Evolutionary conservation across 2,329 filamentous ascomycete species (phyloP), one percentile per base, ranked within the genome.

Genomic region (Curvularia lunata): DNA sequence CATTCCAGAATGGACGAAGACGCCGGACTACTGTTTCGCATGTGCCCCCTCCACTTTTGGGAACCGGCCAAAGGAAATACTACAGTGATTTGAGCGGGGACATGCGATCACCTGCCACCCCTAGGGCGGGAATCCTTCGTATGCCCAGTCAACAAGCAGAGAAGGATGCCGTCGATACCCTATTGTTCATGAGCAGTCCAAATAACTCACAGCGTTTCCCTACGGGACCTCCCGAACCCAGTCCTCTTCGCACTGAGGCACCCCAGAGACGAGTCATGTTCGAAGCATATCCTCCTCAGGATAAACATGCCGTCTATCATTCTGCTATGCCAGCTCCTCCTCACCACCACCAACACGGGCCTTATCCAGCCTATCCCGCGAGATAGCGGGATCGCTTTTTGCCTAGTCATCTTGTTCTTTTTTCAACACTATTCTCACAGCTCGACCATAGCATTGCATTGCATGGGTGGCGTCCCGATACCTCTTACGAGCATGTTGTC

Each of bases 101-200:
- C 6, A 68, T 70, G 18, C 72, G 61, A 63, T 71, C 67, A 30
- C 69, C 72, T 27, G 67, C 63, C 19, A 70, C 69, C 7, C 46
- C 77, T 75, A 49, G 74, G 77, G 62, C 71, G 52, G 81, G 84
- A 7, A 85, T 88, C 16, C 78, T 90, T 4, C 87, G 87, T 59
- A 90, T 89, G 28, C 88, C 88, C 0, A 88, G 88, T 54, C 88
- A 91, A 62, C 85, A 90, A 60, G 82, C 81, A 50, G 91, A 95
- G 71, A 90, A 92, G 69, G 91, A 94, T 68, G 91, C 91, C 5
- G 87, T 94, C 46, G 91, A 93, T 71, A 89, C 90, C 0, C 78
- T 95, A 23, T 80, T 94, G 25, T 92, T 93, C 70, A 90, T 95
- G 86, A 92, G 90, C 69, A 91, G 88, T 61, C 90, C 90, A 0